These are phyloP conservation scores for Thymus mandschuricus DNA, from an alignment of 257 asterid species.

Conservation along the genomic window DNA sequence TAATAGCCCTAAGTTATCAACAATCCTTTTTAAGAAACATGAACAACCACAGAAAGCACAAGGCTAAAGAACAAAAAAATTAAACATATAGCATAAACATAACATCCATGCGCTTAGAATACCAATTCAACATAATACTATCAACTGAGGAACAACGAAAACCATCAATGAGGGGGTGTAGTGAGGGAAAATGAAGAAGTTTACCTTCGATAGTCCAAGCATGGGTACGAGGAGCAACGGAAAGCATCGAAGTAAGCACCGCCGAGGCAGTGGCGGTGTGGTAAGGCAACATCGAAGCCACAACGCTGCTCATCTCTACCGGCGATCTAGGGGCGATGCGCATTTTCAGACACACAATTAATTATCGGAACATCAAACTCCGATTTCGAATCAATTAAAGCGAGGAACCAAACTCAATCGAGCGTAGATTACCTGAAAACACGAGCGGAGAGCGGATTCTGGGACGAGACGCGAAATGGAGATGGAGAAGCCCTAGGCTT, in stretches of 20 bases:
- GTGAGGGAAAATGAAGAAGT: background rate
- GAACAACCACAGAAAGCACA: slow-evolving; percentile 2
- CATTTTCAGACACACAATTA: background rate
- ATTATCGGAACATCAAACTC: background rate
- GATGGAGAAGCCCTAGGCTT: slow-evolving; percentile 55
- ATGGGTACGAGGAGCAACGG: slow-evolving; percentile 66
- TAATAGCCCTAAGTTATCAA: background rate
- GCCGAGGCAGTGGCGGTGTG: slow-evolving; percentile 96
- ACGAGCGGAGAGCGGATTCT: slow-evolving; percentile 69
- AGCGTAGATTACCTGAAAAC: slow-evolving; percentile 56
- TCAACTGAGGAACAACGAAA: background rate
- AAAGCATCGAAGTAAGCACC: slow-evolving; percentile 82
- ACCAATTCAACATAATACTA: slow-evolving; percentile 1
- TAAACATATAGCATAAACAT: background rate
- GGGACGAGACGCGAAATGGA: slow-evolving; percentile 66
- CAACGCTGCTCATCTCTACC: slow-evolving; percentile 72
- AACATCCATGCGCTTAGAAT: background rate
- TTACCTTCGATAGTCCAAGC: slow-evolving; percentile 93
- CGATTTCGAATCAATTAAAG: background rate
- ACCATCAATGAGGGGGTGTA: background rate
- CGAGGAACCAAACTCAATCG: background rate
- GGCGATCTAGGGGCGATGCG: slow-evolving; percentile 55
- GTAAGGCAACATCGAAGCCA: slow-evolving; percentile 80
- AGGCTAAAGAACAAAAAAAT: background rate
- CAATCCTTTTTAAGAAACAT: slow-evolving; percentile 21